These are phyloP conservation scores for Purpureocillium takamizusanense DNA, from an alignment of 2,329 filamentous ascomycete species.

Conservation along the genomic window DNA sequence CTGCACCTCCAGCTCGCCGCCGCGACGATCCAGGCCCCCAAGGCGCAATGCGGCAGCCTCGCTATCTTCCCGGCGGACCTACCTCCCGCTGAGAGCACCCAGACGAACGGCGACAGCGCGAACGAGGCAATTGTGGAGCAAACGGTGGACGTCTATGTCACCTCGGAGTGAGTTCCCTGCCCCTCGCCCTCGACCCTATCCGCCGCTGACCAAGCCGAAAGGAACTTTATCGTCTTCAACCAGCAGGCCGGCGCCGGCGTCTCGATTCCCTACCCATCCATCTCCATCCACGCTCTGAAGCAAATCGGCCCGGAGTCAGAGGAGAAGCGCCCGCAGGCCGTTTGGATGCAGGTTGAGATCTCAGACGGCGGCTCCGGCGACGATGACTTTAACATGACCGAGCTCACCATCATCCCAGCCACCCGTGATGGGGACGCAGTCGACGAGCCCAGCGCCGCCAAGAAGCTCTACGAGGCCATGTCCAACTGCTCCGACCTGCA, in stretches of 20 bases:
- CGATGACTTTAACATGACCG: constrained; percentile 57
- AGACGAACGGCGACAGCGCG: constrained; percentile 18
- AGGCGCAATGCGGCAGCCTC: constrained; percentile 43
- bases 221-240: constrained; percentile 54
- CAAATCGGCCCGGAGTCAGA: constrained; percentile 35
- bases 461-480: constrained; percentile 57
- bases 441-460: constrained; percentile 11
- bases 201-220: constrained; percentile 6
- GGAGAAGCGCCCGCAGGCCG: constrained; percentile 30
- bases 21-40: constrained; percentile 49
- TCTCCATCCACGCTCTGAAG: constrained; percentile 68
- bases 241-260: constrained; percentile 47
- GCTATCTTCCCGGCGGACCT: constrained; percentile 40
- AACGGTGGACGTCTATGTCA: constrained; percentile 47
- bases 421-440: constrained; percentile 10
- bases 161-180: constrained; percentile 36
- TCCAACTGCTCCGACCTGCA: constrained; percentile 68
- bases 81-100: constrained; percentile 15
- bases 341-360: constrained; percentile 63
- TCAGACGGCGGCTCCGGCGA: constrained; percentile 48
- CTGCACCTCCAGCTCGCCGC: constrained; percentile 54
- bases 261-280: constrained; percentile 63
- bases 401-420: constrained; percentile 56
- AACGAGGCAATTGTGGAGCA: constrained; percentile 32
- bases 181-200: background rate